Evolutionary conservation across 148 eudicot species (phyloP).

Genomic region (Arctostaphylos glauca): DNA sequence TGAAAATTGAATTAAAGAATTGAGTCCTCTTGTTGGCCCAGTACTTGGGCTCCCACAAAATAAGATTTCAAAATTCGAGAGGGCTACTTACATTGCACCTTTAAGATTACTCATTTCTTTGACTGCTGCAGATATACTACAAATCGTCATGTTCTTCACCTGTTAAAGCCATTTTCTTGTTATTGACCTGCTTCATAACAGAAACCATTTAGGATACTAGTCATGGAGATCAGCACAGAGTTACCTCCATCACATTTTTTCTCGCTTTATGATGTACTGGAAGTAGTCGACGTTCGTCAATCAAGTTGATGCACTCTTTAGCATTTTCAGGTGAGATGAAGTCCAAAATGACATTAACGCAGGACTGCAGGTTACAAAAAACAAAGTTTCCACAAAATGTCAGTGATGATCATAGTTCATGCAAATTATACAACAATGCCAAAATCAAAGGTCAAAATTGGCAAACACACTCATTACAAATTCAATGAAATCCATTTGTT

Average conservation of each 20-base stretch:
- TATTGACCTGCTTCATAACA: not conserved
- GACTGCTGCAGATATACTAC: conserved; percentile 62
- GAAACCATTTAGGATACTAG: not conserved
- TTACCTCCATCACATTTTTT: conserved; percentile 62
- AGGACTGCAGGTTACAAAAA: conserved; percentile 50
- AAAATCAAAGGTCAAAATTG: not conserved
- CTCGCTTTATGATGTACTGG: conserved; percentile 70
- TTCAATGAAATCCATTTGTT: not conserved
- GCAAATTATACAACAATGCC: not conserved
- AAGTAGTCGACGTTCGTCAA: conserved; percentile 61
- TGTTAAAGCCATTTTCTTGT: conserved; percentile 27
- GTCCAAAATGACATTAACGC: conserved; percentile 65
- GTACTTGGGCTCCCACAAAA: not conserved
- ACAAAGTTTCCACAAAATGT: not conserved
- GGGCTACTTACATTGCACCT: conserved; percentile 18
- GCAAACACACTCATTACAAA: not conserved
- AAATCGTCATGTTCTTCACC: conserved; percentile 78
- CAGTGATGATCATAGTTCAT: not conserved
- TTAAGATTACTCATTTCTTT: conserved; percentile 51
- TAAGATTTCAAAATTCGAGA: not conserved
- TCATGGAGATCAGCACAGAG: not conserved
- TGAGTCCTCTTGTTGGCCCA: not conserved
- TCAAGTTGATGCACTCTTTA: conserved; percentile 67
- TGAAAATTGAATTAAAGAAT: not conserved
- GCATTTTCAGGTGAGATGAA: conserved; percentile 91